These are phyloP conservation scores for Prunus dulcis DNA, from an alignment of 306 rosid genomes.

Conservation along the genomic window DNA sequence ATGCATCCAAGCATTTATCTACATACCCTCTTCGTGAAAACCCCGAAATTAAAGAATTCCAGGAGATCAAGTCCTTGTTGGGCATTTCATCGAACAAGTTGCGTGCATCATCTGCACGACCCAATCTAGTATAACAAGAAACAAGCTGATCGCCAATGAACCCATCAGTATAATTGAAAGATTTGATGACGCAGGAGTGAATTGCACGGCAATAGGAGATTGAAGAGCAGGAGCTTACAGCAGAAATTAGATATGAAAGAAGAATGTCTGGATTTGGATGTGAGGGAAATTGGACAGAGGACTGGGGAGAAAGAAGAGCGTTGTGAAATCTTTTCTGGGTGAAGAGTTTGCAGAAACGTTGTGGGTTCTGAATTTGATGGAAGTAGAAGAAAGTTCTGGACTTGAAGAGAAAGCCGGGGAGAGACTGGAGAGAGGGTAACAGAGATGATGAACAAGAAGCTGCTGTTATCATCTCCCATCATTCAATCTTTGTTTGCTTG, in stretches of 20 bases:
- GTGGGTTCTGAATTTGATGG: constrained; percentile 4
- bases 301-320: constrained; percentile 9
- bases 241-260: constrained; percentile 41
- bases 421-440: not conserved
- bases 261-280: constrained; percentile 25
- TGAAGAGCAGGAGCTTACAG: constrained; percentile 47
- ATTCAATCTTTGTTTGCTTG: not conserved
- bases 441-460: constrained; percentile 4
- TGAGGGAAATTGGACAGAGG: not conserved
- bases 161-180: constrained; percentile 55
- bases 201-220: constrained; percentile 42
- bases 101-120: constrained; percentile 45
- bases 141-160: constrained; percentile 75
- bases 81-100: constrained; percentile 66
- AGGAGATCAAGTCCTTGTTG: constrained; percentile 53
- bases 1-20: constrained; percentile 41
- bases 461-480: constrained; percentile 29
- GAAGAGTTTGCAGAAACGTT: constrained; percentile 18
- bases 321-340: constrained; percentile 11
- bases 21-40: constrained; percentile 43
- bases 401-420: not conserved
- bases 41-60: constrained; percentile 74
- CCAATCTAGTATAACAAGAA: constrained; percentile 42
- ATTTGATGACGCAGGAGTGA: constrained; percentile 64
- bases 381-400: not conserved